Evolutionary conservation across 306 rosid species (phyloP).

Genomic region (Cyamopsis tetragonoloba): DNA sequence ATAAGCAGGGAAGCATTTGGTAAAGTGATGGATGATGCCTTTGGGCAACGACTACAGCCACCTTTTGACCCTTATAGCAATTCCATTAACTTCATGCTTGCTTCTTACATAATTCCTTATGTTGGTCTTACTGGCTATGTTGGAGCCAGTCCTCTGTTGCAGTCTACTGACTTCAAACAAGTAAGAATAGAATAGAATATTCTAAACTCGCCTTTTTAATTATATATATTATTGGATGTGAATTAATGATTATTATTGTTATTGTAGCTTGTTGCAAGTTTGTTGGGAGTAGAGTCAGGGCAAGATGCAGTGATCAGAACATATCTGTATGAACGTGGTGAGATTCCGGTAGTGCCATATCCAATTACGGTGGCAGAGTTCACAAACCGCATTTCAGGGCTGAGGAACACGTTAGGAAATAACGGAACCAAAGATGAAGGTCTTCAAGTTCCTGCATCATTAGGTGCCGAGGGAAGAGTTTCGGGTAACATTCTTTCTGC

Average conservation of each 20-base stretch:
- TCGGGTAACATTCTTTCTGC: conserved; percentile 58
- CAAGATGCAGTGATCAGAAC: conserved; percentile 76
- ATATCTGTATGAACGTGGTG: conserved; percentile 38
- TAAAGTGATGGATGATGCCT: conserved; percentile 42
- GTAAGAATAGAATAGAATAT: too few species aligned
- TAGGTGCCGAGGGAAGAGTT: conserved; percentile 51
- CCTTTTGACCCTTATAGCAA: conserved; percentile 72
- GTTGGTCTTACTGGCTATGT: conserved; percentile 91
- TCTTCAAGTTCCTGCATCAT: conserved; percentile 29
- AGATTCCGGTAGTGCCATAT: conserved; percentile 37
- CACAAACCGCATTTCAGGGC: conserved; percentile 53
- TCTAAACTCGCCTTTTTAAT: too few species aligned
- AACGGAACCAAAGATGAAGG: conserved; percentile 75
- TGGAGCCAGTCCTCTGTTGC: conserved; percentile 56
- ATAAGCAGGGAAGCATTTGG: conserved; percentile 52
- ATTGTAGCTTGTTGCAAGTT: conserved; percentile 75
- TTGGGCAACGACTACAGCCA: conserved; percentile 46
- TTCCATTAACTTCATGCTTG: conserved; percentile 56
- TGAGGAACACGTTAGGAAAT: conserved; percentile 52
- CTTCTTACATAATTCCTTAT: conserved; percentile 69
- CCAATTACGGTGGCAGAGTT: conserved; percentile 53
- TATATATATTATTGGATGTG: too few species aligned
- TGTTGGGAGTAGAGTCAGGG: conserved; percentile 68
- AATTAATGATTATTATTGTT: too few species aligned
- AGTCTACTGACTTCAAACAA: conserved; percentile 27